Evolutionary conservation across 75 land plant genomes (phyloP), one percentile per base, ranked within the genome.

Genomic region (Picea glauca): DNA sequence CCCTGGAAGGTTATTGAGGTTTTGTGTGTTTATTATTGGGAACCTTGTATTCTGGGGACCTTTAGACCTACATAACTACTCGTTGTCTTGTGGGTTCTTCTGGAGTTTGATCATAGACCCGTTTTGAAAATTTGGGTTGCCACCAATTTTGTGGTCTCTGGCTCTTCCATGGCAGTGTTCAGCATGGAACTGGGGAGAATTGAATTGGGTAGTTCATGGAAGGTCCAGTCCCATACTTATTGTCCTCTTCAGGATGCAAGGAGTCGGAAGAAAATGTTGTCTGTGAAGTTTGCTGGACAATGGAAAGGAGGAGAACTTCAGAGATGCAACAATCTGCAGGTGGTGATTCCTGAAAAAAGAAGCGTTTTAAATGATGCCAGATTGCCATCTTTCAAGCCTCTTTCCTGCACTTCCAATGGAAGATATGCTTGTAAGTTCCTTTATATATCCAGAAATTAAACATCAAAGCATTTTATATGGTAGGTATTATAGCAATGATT

Each of bases 121-220:
- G 20, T 66, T 70, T 38, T 38, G 73, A 70, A 40, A 50, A 50
- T 50, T 50, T 50, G 2, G 56, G 56, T 9, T 50, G 56, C 12
- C 12, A 70, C 43, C 73, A 33, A 33, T 66, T 70, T 38, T 20
- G 73, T 38, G 50, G 26, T 70, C 18, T 38, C 0, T 38, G 11
- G n/a, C 54, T 9, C 73, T 70, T 20, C 17, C 32, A 66, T 66
- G 70, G 13, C 40, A 4, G 4, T 33, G 5, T 33, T 12, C 56
- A 70, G 46, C 73, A 70, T 70, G 73, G 50, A 70, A 40, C 23
- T 70, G 54, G 73, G 73, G 21, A 70, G n/a, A 70, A 38, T 70
- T n/a, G 14, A 70, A 35, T 21, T 40, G 26, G 54, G 73, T 18
- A n/a, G 23, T 40, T 43, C 73, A 38, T 70, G 73, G 46, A 70